Evolutionary conservation across 768 basidiomycete genomes (phyloP).

Genomic region (Boletellus sp.): DNA sequence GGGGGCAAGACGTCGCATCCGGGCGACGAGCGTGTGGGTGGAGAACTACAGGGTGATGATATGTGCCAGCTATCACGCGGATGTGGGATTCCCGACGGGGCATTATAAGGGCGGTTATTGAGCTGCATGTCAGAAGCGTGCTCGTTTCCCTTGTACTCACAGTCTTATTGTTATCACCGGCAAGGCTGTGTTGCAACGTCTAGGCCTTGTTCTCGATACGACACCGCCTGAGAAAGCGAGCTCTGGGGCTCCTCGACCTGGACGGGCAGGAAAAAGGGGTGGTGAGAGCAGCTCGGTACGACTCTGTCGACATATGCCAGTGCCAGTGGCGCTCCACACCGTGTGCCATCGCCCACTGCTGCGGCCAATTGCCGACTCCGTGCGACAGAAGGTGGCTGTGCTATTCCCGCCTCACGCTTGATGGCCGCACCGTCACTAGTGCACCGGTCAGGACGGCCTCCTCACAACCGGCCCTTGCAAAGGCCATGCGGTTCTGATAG

Average conservation of each 20-base stretch:
- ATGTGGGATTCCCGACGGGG: slow-evolving; percentile 7
- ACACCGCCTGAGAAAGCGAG: background rate
- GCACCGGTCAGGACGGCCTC: no score
- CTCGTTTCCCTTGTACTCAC: slow-evolving; percentile 33
- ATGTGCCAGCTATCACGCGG: slow-evolving; percentile 29
- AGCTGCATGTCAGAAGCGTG: slow-evolving; percentile 28
- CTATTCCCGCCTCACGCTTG: no score
- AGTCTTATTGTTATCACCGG: slow-evolving; percentile 25
- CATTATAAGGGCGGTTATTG: slow-evolving; percentile 23
- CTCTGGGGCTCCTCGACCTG: background rate
- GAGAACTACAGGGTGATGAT: slow-evolving; percentile 12
- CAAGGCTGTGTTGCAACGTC: slow-evolving; percentile 21
- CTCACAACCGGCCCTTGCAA: no score
- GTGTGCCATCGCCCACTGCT: no score
- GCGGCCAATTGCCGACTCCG: no score
- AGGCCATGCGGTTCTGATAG: no score
- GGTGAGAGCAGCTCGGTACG: background rate
- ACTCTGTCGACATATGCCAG: no score
- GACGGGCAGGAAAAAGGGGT: background rate
- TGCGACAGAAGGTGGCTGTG: no score
- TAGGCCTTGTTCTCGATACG: slow-evolving; percentile 20
- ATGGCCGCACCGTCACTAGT: no score
- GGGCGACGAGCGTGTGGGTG: slow-evolving; percentile 64
- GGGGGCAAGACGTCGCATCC: slow-evolving; percentile 59
- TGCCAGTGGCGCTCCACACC: no score